phyloP scores from a whole-genome alignment of 208 protist species.

The Trypanosoma brucei region DNA sequence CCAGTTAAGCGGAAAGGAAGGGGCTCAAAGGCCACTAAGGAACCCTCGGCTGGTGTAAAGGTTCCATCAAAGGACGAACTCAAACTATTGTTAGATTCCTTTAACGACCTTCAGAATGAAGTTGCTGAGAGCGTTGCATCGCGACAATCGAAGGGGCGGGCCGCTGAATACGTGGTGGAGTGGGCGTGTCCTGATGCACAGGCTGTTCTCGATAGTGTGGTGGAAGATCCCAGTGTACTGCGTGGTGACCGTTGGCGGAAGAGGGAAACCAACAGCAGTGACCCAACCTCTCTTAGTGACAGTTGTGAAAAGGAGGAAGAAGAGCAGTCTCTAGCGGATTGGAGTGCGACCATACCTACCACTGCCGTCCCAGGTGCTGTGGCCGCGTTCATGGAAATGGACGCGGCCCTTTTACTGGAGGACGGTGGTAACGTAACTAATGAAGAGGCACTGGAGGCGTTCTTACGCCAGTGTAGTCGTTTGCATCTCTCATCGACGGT shows the following conservation, averaged over 20 bases:
- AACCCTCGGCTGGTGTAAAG: constrained; percentile 11
- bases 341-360: background rate
- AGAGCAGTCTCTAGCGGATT: background rate
- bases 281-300: background rate
- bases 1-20: constrained; percentile 2
- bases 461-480: constrained; percentile 11
- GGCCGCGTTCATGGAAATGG: constrained; percentile 13
- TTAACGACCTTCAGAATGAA: constrained; percentile 28
- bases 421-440: constrained; percentile 12
- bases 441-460: constrained; percentile 4
- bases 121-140: background rate
- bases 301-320: background rate
- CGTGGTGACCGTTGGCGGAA: background rate
- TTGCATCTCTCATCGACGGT: constrained; percentile 9
- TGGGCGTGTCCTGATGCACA: constrained; percentile 12
- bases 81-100: constrained; percentile 24
- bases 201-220: constrained; percentile 5
- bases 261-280: background rate
- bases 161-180: constrained; percentile 17
- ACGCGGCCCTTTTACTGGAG: constrained; percentile 18
- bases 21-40: background rate
- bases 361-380: background rate
- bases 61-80: constrained; percentile 30
- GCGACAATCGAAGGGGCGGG: constrained; percentile 9
- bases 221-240: constrained; percentile 8